phyloP scores from a whole-genome alignment of 2,329 filamentous ascomycete genomes.

The Calonectria crousiana region DNA sequence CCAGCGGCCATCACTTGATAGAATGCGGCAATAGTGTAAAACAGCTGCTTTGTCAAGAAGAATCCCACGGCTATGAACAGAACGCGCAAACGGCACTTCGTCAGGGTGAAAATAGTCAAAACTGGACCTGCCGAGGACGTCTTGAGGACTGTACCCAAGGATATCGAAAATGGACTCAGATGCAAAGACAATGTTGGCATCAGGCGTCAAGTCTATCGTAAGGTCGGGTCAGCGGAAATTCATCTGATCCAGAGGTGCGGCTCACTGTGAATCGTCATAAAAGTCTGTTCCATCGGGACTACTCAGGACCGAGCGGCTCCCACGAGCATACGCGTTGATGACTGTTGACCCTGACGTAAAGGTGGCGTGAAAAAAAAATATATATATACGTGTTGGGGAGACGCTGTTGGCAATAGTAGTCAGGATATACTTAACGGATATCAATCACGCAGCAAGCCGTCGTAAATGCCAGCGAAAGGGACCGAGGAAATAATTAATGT shows the following conservation, averaged over 20 bases:
- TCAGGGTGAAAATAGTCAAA: slow-evolving; percentile 91
- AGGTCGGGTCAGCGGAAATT: neutral
- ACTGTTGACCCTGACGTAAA: neutral
- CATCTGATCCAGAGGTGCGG: slow-evolving; percentile 31
- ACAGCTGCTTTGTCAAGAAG: slow-evolving; percentile 87
- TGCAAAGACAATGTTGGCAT: slow-evolving; percentile 84
- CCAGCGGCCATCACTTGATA: slow-evolving; percentile 77
- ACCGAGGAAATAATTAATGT: neutral
- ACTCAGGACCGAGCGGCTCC: slow-evolving; percentile 29
- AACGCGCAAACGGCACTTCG: slow-evolving; percentile 80
- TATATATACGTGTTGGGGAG: too few species aligned
- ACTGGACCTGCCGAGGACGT: slow-evolving; percentile 80
- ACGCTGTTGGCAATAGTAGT: neutral
- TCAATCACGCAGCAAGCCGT: neutral
- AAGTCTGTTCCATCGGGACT: slow-evolving; percentile 81
- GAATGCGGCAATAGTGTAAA: slow-evolving; percentile 82
- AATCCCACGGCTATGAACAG: slow-evolving; percentile 79
- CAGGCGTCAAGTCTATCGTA: slow-evolving; percentile 74
- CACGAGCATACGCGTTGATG: neutral
- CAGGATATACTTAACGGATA: neutral
- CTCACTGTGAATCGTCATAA: slow-evolving; percentile 91
- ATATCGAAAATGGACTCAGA: slow-evolving; percentile 89
- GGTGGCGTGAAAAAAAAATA: neutral
- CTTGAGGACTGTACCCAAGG: slow-evolving; percentile 81
- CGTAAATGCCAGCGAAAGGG: neutral